phyloP scores from a whole-genome alignment of 2,329 filamentous ascomycete species.

The Fusarium pilosicola region DNA sequence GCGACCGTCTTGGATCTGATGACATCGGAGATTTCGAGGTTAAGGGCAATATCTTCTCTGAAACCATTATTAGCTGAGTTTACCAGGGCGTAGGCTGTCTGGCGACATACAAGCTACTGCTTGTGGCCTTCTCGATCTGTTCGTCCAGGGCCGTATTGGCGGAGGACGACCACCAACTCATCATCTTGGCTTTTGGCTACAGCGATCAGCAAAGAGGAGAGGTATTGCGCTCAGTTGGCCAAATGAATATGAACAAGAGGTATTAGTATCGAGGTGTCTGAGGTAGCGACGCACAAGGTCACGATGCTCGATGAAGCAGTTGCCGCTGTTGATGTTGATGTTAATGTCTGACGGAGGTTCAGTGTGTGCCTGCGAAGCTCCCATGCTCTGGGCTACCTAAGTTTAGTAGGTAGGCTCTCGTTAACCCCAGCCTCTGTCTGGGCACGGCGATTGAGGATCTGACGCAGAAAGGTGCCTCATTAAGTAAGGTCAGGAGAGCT shows the following conservation, averaged over 20 bases:
- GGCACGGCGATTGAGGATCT: slow-evolving; percentile 29
- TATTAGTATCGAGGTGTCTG: not conserved
- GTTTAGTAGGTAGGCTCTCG: slow-evolving; percentile 15
- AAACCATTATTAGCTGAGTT: slow-evolving; percentile 17
- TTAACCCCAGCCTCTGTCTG: slow-evolving; percentile 40
- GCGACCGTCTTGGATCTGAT: slow-evolving; percentile 98
- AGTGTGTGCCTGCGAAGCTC: slow-evolving; percentile 8
- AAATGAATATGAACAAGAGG: not conserved
- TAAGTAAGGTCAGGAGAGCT: slow-evolving; percentile 31
- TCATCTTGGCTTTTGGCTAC: slow-evolving; percentile 60
- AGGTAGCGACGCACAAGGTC: slow-evolving; percentile 2
- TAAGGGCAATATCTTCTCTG: slow-evolving; percentile 95
- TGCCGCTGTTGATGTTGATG: slow-evolving; percentile 21
- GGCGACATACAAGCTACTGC: slow-evolving; percentile 82
- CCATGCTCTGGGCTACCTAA: slow-evolving; percentile 3
- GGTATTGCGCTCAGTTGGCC: not conserved
- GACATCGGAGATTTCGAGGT: slow-evolving; percentile 97
- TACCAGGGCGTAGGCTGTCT: slow-evolving; percentile 23
- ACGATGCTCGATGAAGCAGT: slow-evolving; percentile 17
- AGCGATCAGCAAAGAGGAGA: slow-evolving; percentile 7
- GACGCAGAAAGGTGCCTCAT: slow-evolving; percentile 34
- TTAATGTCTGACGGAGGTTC: slow-evolving; percentile 38
- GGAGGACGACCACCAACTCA: slow-evolving; percentile 97
- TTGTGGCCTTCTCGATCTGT: slow-evolving; percentile 94
- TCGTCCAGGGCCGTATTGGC: slow-evolving; percentile 92